Evolutionary conservation across 306 rosid species (phyloP).

Genomic region (Rosa multiflora): DNA sequence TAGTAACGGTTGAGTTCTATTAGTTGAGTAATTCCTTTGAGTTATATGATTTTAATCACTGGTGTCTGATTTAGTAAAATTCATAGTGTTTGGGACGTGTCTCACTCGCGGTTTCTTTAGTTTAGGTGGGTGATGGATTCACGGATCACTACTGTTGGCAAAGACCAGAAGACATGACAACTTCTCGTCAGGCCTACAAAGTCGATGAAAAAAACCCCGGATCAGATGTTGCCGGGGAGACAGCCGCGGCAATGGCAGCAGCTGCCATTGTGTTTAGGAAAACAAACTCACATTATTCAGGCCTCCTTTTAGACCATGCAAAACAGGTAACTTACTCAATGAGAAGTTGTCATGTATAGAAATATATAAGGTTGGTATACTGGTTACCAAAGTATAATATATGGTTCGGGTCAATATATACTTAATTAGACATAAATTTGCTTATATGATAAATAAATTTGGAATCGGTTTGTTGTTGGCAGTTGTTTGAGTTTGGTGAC

Average conservation of each 20-base stretch:
- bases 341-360: background rate
- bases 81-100: background rate
- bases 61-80: background rate
- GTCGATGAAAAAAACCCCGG: constrained; percentile 63
- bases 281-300: constrained; percentile 75
- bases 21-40: background rate
- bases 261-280: constrained; percentile 71
- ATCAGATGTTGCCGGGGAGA: constrained; percentile 74
- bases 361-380: constrained; percentile 14
- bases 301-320: constrained; percentile 76
- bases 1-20: background rate
- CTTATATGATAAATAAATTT: background rate
- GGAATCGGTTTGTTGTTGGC: constrained; percentile 22
- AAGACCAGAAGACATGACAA: constrained; percentile 87
- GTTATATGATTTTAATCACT: background rate
- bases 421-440: background rate
- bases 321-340: constrained; percentile 50
- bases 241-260: constrained; percentile 70
- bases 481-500: constrained; percentile 88
- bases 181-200: constrained; percentile 69
- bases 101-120: background rate
- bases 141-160: constrained; percentile 96
- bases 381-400: constrained; percentile 14
- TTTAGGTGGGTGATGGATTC: constrained; percentile 80
- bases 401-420: background rate